phyloP scores from a whole-genome alignment of 192 early-diverging fungal species.

The Gorgonomyces haynaldii region DNA sequence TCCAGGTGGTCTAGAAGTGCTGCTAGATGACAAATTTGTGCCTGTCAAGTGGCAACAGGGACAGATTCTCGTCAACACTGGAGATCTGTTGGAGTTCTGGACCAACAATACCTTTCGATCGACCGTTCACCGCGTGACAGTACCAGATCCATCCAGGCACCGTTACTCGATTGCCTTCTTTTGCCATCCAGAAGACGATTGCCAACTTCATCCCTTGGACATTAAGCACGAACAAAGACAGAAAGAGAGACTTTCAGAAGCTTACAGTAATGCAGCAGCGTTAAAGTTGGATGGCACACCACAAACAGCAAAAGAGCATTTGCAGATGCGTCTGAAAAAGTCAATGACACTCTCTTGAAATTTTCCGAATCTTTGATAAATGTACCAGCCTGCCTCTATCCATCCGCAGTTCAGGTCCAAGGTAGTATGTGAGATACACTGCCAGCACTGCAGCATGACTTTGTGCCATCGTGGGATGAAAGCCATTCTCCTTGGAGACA shows the following conservation, averaged over 20 bases:
- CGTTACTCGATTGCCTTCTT: slow-evolving; percentile 52
- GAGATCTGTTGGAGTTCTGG: slow-evolving; percentile 53
- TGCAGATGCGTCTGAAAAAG: background rate
- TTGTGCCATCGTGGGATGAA: slow-evolving; percentile 61
- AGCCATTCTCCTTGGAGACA: slow-evolving; percentile 63
- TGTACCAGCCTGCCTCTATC: too few species aligned
- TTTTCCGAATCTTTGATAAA: too few species aligned
- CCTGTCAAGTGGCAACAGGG: background rate
- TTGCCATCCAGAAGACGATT: slow-evolving; percentile 36
- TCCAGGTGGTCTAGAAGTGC: slow-evolving; percentile 3
- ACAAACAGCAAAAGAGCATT: slow-evolving; percentile 4
- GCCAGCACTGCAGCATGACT: slow-evolving; percentile 15
- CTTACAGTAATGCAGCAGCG: background rate
- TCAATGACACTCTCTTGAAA: too few species aligned
- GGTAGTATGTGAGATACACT: slow-evolving; percentile 23
- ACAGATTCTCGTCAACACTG: slow-evolving; percentile 31
- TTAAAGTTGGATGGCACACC: background rate
- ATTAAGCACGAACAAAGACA: background rate
- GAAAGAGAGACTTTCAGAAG: background rate
- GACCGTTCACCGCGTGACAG: slow-evolving; percentile 51
- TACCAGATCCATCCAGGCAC: slow-evolving; percentile 26
- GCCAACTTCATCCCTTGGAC: background rate
- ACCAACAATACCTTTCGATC: slow-evolving; percentile 48
- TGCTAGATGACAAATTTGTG: background rate
- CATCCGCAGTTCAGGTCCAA: slow-evolving; percentile 22